Conservation (phyloP, 2,329 filamentous ascomycete species). For the Sporothrix schenckii region DNA sequence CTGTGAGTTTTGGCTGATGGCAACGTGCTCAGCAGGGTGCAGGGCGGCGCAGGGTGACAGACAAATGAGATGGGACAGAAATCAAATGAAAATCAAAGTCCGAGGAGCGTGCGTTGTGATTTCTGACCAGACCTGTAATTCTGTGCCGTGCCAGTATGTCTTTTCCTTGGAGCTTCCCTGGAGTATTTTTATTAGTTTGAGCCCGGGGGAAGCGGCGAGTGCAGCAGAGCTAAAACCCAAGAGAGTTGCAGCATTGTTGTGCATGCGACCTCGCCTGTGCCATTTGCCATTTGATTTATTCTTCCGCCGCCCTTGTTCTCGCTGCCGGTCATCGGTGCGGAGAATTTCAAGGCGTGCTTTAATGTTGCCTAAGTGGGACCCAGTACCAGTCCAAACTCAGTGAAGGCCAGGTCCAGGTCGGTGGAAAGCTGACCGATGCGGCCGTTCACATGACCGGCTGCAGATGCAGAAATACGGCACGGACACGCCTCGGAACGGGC, state of each 20-base stretch:
- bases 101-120: conserved; percentile 13
- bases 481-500: not conserved
- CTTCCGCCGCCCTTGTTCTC: not conserved
- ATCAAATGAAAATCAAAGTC: not conserved
- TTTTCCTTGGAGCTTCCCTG: not conserved
- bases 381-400: not conserved
- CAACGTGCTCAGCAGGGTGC: not conserved
- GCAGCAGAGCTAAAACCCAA: not conserved
- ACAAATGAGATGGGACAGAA: not conserved
- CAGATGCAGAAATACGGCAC: conserved; percentile 14
- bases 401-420: not conserved
- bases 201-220: not conserved
- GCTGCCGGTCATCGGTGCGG: conserved; percentile 28
- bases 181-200: not conserved
- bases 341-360: conserved; percentile 19
- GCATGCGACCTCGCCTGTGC: not conserved
- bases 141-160: not conserved
- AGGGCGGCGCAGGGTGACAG: not conserved
- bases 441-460: conserved; percentile 18
- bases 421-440: conserved; percentile 16
- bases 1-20: not conserved
- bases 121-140: not conserved
- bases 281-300: too few species aligned
- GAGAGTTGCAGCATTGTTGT: not conserved
- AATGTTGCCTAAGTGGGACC: not conserved